Evolutionary conservation across 805 yeast species (phyloP), one percentile per base, ranked within the genome.

Genomic region (Wickerhamomyces rabaulensis): DNA sequence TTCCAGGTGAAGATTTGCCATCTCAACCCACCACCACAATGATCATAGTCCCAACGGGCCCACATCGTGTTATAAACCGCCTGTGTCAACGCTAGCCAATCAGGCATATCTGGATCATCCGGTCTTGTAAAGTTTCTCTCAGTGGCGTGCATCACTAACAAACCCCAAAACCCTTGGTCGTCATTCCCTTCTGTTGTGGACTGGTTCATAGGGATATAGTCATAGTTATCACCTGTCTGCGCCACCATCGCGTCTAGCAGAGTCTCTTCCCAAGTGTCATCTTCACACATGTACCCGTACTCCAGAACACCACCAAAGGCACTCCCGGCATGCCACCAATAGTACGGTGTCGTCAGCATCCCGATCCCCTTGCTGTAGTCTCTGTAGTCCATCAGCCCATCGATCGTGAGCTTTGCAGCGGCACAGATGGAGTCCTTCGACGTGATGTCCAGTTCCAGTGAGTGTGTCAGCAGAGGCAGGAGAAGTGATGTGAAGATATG

Each of bases 281-380:
- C 82, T 43, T 82, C 72, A 64, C 92, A 84, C 57, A 78, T 79
- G 57, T 66, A 80, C 74, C 87, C 75, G 60, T 82, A 83, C 61
- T 89, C 96, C 25, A 92, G 60, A 70, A 87, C 63, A 9, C 73
- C 70, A 36, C 79, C 78, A 66, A 70, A 85, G 0, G 90, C 94
- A 58, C 87, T 92, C 54, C 96, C 96, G 20, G 95, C 91, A 64
- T 87, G 85, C 95, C 95, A 87, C 90, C 92, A 90, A 67, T 84
- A 85, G 65, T 85, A 85, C 0, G 92, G 92, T 52, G 43, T 39
- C 1, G 44, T 40, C 36, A 56, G 51, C 84, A 79, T 76, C n/a
- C 98, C 99, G 26, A 87, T 73, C 4, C 90, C 79, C 12, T 90
- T 90, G 40, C 90, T 90, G 38, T 67, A 62, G 29, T 69, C 61